phyloP scores from a whole-genome alignment of 2,329 filamentous ascomycete genomes.

The Cordyceps sp. region DNA sequence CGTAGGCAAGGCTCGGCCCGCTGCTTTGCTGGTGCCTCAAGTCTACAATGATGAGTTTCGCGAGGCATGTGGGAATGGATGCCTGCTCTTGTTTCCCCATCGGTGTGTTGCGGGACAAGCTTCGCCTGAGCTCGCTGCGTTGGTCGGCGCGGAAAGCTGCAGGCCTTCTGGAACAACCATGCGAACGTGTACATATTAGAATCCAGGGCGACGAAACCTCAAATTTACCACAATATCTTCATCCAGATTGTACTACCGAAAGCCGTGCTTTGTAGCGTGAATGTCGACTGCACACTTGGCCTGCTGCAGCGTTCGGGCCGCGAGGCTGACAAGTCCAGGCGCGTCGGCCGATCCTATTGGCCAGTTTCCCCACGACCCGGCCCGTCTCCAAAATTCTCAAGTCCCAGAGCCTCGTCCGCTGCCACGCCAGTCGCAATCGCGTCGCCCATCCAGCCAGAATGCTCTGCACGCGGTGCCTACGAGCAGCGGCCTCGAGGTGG shows the following conservation, averaged over 20 bases:
- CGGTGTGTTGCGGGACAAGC: neutral
- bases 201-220: neutral
- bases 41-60: too few relatives aligned
- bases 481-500: constrained; percentile 18
- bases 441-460: constrained; percentile 10
- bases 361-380: neutral
- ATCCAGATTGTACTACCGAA: too few relatives aligned
- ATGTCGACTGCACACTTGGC: neutral
- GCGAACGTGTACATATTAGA: too few relatives aligned
- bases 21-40: too few relatives aligned
- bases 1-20: constrained; percentile 7
- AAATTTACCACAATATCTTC: too few relatives aligned
- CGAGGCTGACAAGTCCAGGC: constrained; percentile 12
- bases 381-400: constrained; percentile 3
- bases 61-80: too few relatives aligned
- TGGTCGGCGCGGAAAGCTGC: too few relatives aligned
- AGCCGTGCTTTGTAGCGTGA: too few relatives aligned
- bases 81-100: neutral
- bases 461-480: constrained; percentile 32
- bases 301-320: neutral
- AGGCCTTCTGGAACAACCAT: too few relatives aligned
- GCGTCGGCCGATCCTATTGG: constrained; percentile 10
- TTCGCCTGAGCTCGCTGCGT: too few relatives aligned
- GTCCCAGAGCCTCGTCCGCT: too few relatives aligned
- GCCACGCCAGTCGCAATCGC: too few relatives aligned